These are phyloP conservation scores for Helenozyma baotianmanensis DNA, from an alignment of 805 yeast genomes.

Conservation along the genomic window DNA sequence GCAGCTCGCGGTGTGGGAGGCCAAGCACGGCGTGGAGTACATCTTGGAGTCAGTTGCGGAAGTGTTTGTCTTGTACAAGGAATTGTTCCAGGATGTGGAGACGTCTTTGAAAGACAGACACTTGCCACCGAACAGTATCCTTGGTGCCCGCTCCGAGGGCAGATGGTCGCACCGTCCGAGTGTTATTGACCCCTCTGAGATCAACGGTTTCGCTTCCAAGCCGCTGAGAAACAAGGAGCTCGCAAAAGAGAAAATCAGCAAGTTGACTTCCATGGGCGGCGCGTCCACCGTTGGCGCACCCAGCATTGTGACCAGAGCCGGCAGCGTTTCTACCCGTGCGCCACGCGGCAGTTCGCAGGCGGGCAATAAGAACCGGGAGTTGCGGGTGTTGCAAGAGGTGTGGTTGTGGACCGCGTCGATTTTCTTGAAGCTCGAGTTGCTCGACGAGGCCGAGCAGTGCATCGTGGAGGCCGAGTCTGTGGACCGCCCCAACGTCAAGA, in stretches of 20 bases:
- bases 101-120: slow-evolving; percentile 9
- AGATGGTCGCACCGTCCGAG: slow-evolving; percentile 41
- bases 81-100: slow-evolving; percentile 37
- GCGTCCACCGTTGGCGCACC: not conserved
- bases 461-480: slow-evolving; percentile 64
- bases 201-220: slow-evolving; percentile 3
- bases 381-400: slow-evolving; percentile 45
- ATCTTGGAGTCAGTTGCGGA: slow-evolving; percentile 65
- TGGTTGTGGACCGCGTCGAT: slow-evolving; percentile 75
- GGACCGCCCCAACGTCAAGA: slow-evolving; percentile 41
- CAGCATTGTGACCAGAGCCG: not conserved
- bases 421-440: slow-evolving; percentile 51
- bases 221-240: slow-evolving; percentile 5
- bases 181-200: slow-evolving; percentile 28
- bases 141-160: slow-evolving; percentile 11
- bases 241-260: slow-evolving; percentile 20
- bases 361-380: slow-evolving; percentile 2
- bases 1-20: slow-evolving; percentile 64
- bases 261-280: slow-evolving; percentile 12
- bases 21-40: slow-evolving; percentile 49
- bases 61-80: slow-evolving; percentile 54
- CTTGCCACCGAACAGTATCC: slow-evolving; percentile 2
- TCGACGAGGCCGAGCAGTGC: slow-evolving; percentile 64
- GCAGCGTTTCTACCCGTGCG: too few species aligned
- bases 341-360: too few species aligned